These are phyloP conservation scores for Psilocybe azurescens DNA, from an alignment of 768 basidiomycete species.

Conservation along the genomic window DNA sequence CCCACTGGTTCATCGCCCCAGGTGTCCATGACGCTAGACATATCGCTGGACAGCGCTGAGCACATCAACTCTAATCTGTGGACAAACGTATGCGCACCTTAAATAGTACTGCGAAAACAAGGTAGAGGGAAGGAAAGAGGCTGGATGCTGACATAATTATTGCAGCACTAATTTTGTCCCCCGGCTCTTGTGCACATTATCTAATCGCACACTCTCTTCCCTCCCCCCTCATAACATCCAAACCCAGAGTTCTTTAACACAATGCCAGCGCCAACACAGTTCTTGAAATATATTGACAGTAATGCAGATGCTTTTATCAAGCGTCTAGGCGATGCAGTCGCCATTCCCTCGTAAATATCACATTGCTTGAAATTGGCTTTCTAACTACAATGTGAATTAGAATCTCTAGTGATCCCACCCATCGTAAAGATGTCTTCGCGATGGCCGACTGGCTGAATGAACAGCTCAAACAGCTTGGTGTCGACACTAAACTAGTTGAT, in stretches of 20 bases:
- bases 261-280: slow-evolving; percentile 55
- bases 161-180: neutral
- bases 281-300: slow-evolving; percentile 62
- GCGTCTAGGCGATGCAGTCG: slow-evolving; percentile 82
- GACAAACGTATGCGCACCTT: neutral
- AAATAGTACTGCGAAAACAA: neutral
- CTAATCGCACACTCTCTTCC: neutral
- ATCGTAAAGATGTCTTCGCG: slow-evolving; percentile 75
- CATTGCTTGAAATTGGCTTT: slow-evolving; percentile 5
- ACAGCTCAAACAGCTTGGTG: slow-evolving; percentile 79
- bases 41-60: neutral
- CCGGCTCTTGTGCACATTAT: neutral
- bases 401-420: slow-evolving; percentile 72
- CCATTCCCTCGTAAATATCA: slow-evolving; percentile 72
- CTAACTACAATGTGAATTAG: slow-evolving; percentile 37
- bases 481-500: slow-evolving; percentile 72
- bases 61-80: neutral
- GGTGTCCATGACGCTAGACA: slow-evolving; percentile 22
- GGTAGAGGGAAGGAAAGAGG: neutral
- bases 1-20: slow-evolving; percentile 30
- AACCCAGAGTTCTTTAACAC: slow-evolving; percentile 2
- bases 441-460: slow-evolving; percentile 87
- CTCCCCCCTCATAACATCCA: neutral
- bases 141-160: neutral
- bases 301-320: slow-evolving; percentile 79